phyloP scores from a whole-genome alignment of 768 basidiomycete genomes.

The Cystobasidium ongulense region DNA sequence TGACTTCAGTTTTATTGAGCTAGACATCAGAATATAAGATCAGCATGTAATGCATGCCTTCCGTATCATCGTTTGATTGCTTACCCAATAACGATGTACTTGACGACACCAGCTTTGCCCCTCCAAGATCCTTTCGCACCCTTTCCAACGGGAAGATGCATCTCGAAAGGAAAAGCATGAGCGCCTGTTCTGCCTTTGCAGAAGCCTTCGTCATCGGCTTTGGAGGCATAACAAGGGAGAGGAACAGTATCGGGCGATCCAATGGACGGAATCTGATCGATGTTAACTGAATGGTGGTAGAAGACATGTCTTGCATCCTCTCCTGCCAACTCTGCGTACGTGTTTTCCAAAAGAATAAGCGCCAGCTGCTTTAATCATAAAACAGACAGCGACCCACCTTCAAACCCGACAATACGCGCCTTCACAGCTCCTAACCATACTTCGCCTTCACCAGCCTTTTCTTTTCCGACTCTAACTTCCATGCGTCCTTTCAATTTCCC shows the following conservation, averaged over 20 bases:
- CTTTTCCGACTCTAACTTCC: slow-evolving; percentile 57
- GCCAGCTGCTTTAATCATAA: neutral
- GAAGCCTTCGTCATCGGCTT: slow-evolving; percentile 58
- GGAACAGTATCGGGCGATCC: slow-evolving; percentile 48
- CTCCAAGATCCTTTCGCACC: slow-evolving; percentile 55
- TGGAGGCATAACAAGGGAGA: slow-evolving; percentile 38
- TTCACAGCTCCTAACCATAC: slow-evolving; percentile 65
- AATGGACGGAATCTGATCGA: slow-evolving; percentile 50
- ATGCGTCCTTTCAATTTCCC: slow-evolving; percentile 62
- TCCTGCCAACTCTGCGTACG: slow-evolving; percentile 38
- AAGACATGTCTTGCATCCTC: slow-evolving; percentile 65
- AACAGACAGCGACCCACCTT: slow-evolving; percentile 49
- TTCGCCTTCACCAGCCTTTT: slow-evolving; percentile 54
- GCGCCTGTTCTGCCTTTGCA: slow-evolving; percentile 58
- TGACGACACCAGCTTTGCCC: slow-evolving; percentile 58
- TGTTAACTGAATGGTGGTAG: slow-evolving; percentile 61
- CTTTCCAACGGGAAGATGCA: slow-evolving; percentile 58
- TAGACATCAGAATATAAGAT: slow-evolving; percentile 41
- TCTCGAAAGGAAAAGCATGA: slow-evolving; percentile 63
- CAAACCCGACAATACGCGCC: slow-evolving; percentile 74
- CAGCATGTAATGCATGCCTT: too few relatives aligned
- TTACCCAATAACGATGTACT: slow-evolving; percentile 72
- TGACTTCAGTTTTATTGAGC: slow-evolving; percentile 69
- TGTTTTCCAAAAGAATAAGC: neutral
- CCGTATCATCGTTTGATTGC: slow-evolving; percentile 42